Evolutionary conservation across 2,329 filamentous ascomycete species (phyloP), one percentile per base, ranked within the genome.

Genomic region (Camptophora hylomeconis): DNA sequence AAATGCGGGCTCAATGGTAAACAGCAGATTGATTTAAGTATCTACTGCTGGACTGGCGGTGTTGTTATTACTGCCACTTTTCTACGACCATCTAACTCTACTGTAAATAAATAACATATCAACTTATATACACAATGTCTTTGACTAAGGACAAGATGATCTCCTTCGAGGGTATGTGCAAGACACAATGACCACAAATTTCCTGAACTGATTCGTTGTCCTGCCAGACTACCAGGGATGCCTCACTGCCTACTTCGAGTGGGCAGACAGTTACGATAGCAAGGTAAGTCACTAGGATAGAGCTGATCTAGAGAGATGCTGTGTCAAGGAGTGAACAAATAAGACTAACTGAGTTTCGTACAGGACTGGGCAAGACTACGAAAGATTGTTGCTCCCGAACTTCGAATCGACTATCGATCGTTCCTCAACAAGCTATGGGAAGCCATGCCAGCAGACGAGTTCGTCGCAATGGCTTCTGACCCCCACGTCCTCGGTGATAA

Each of bases 381-480:
- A 30, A 47, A 46, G 18, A 56, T 57, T 41, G 52, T 65, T 24
- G 58, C 61, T 8, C 60, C 61, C 2, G 54, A 61, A 50, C 39
- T 71, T 50, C 50, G 76, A 63, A 66, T 83, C 45, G 79, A 84
- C 61, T 84, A 84, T 65, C 69, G 67, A 28, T 63, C 65, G 21
- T 69, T 75, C 51, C 63, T 71, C 29, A 61, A 70, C 49, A 66
- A 66, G 46, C 50, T 67, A 32, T 75, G 70, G 70, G 63, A 69
- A 26, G 59, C 63, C 27, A 74, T 76, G 69, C 58, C 67, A 2
- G 67, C 69, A 1, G 61, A 67, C 3, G 68, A 75, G n/a, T 77
- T 65, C 54, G 56, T 75, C 47, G 45, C 51, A 38, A 74, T 76
- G 69, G 57, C 72, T 41, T 69, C 67, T 15, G 59, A 63, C 45